Conservation (phyloP, 2,329 filamentous ascomycete species). For the Fusarium humuli region DNA sequence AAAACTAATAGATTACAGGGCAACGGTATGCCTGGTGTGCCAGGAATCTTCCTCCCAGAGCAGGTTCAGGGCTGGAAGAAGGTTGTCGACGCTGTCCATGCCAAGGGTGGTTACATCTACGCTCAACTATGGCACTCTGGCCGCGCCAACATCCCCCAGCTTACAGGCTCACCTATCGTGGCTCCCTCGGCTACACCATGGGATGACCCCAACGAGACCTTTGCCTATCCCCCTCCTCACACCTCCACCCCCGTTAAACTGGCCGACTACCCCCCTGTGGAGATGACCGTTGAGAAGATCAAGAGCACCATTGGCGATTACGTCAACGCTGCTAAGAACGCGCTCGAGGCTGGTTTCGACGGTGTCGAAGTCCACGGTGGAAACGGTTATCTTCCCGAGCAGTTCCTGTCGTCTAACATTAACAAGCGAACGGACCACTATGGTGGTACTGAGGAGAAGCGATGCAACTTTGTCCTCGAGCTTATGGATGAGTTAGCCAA, state of each 20-base stretch:
- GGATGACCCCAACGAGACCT: slow-evolving; percentile 57
- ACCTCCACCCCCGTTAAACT: slow-evolving; percentile 56
- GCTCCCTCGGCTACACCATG: slow-evolving; percentile 58
- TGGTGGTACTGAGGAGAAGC: slow-evolving; percentile 49
- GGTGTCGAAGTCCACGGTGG: slow-evolving; percentile 57
- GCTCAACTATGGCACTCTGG: slow-evolving; percentile 67
- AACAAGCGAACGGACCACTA: slow-evolving; percentile 54
- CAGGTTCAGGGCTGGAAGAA: slow-evolving; percentile 69
- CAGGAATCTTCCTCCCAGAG: slow-evolving; percentile 66
- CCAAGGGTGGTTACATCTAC: slow-evolving; percentile 69
- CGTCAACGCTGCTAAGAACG: slow-evolving; percentile 52
- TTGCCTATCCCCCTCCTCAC: slow-evolving; percentile 52
- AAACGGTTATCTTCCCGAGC: slow-evolving; percentile 56
- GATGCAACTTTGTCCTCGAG: slow-evolving; percentile 65
- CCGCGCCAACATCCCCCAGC: slow-evolving; percentile 53
- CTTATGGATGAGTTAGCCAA: slow-evolving; percentile 60
- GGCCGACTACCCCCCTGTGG: slow-evolving; percentile 45
- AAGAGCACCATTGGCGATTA: slow-evolving; percentile 49
- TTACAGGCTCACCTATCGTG: slow-evolving; percentile 53
- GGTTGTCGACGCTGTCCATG: slow-evolving; percentile 71
- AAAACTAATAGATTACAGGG: slow-evolving; percentile 30
- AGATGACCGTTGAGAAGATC: slow-evolving; percentile 58
- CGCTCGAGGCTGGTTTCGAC: slow-evolving; percentile 65
- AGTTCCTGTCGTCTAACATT: slow-evolving; percentile 53
- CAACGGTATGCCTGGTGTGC: slow-evolving; percentile 58